Evolutionary conservation across 352 stramenopile genomes (phyloP), one percentile per base, ranked within the genome.

Genomic region (Pythium dissimile): DNA sequence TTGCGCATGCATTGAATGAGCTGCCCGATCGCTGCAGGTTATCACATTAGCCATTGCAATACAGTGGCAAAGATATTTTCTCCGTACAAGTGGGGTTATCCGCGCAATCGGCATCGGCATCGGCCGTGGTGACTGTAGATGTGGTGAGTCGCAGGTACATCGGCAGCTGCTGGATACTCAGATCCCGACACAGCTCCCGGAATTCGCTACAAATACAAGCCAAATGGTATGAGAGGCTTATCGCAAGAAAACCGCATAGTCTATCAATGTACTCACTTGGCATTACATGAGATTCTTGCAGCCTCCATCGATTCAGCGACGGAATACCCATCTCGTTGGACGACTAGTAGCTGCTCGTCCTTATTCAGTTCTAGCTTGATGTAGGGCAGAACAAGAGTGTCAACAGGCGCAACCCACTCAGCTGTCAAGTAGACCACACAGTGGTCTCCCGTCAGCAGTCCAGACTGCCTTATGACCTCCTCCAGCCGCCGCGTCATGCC

Each of bases 381-480:
- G 18, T 52, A 47, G 11, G 66, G 52, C 16, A 73, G 34, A 4
- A 75, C 41, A 4, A 72, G 18, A n/a, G 47, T 62, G 28, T 86
- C 71, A 23, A 76, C 35, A 6, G 75, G 54, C 9, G 27, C 28
- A 16, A 51, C 54, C 79, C 79, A 89, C 46, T 70, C 67, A 43
- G 71, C 80, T 10, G 71, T 74, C 21, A 87, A 67, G 46, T 79
- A 81, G 4, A 73, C 18, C 2, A 72, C 5, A 20, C 7, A 24
- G 2, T 28, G 1, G 5, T 0, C 9, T 1, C 37, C 28, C 24
- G 30, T 23, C 4, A 2, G 18, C 16, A 21, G n/a, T 1, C 23
- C 37, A 16, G 24, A 0, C 5, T 24, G 38, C 5, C 20, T 10
- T 4, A 47, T n/a, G 31, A 54, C 15, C 23, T 34, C 35, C 16